Conservation (phyloP, 148 eudicot genomes). For the Heliamphora exappendiculata region DNA sequence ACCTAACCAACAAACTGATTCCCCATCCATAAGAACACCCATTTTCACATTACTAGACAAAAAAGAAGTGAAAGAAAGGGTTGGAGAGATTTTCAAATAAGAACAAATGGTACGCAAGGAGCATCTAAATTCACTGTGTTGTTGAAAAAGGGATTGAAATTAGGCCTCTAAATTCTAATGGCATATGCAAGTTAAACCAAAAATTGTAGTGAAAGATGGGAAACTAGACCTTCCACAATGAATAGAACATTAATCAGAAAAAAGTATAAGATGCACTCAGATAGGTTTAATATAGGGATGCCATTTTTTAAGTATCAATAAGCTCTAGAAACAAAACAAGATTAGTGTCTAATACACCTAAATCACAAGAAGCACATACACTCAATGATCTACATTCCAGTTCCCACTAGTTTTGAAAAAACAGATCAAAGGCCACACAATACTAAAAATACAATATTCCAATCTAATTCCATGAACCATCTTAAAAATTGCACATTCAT, state of each 20-base stretch:
- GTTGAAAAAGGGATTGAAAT: background rate
- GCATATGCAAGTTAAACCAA: background rate
- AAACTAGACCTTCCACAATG: background rate
- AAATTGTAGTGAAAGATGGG: background rate
- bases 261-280: background rate
- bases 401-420: background rate
- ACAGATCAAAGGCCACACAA: background rate
- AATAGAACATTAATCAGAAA: background rate
- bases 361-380: background rate
- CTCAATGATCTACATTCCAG: background rate
- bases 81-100: background rate
- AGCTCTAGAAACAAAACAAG: conserved; percentile 2
- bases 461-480: background rate
- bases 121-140: background rate
- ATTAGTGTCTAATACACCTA: background rate
- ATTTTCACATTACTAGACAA: background rate
- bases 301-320: background rate
- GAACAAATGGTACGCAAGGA: background rate
- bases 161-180: background rate
- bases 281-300: background rate
- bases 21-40: background rate
- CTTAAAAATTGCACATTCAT: background rate
- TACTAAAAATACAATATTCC: background rate
- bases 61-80: background rate
- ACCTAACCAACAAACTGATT: background rate